Conservation (phyloP, 495 filamentous ascomycete genomes). For the Tuber indicum region DNA sequence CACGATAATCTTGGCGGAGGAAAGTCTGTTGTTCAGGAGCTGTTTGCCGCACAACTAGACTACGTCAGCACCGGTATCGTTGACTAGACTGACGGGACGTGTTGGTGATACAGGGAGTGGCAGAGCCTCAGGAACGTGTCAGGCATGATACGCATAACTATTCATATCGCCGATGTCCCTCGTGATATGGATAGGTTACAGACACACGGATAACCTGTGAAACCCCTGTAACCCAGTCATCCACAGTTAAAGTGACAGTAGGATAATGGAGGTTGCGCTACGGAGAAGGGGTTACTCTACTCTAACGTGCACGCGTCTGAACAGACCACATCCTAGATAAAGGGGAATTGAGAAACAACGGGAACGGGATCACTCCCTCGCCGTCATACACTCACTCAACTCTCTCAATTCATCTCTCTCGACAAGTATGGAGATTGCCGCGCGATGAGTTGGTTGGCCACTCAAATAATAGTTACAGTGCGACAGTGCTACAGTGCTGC, state of each 20-base stretch:
- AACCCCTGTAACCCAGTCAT: background rate
- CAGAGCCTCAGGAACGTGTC: conserved; percentile 4
- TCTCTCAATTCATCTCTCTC: background rate
- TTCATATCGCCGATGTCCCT: background rate
- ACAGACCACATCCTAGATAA: background rate
- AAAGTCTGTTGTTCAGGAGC: background rate
- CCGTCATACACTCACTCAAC: background rate
- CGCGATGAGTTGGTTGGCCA: background rate
- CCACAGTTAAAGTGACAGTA: background rate
- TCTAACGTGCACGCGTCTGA: background rate
- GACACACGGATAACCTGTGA: background rate
- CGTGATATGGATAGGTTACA: background rate
- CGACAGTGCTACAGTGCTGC: background rate
- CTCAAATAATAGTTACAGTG: background rate
- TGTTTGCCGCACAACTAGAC: conserved; percentile 2
- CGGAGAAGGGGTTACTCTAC: background rate
- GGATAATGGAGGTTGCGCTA: background rate
- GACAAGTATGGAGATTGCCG: background rate
- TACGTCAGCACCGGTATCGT: background rate
- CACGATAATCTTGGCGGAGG: background rate
- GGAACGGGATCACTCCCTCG: background rate
- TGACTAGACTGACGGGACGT: background rate
- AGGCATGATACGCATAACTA: background rate
- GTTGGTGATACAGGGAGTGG: background rate
- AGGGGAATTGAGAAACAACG: background rate